phyloP scores from a whole-genome alignment of 2,329 filamentous ascomycete species.

The Xylariaceae sp. region DNA sequence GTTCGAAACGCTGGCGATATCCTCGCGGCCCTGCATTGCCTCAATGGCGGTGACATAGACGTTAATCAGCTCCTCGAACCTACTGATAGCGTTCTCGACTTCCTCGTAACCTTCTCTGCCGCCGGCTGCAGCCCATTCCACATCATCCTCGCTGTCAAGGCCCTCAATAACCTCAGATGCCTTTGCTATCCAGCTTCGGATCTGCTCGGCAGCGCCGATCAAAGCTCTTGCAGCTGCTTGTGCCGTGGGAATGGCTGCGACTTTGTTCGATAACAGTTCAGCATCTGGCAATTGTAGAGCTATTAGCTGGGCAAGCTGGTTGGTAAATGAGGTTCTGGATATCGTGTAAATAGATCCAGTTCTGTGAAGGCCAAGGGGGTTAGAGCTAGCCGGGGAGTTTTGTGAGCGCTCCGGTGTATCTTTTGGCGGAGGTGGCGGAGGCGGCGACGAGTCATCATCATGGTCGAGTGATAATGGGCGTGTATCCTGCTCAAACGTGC shows the following conservation, averaged over 20 bases:
- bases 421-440: conserved; percentile 43
- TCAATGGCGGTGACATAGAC: conserved; percentile 95
- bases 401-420: conserved; percentile 49
- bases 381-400: conserved; percentile 59
- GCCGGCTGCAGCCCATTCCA: conserved; percentile 90
- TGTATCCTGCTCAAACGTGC: conserved; percentile 50
- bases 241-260: conserved; percentile 78
- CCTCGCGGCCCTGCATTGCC: conserved; percentile 71
- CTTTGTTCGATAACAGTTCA: conserved; percentile 72
- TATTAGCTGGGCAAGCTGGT: conserved; percentile 86
- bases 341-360: conserved; percentile 90
- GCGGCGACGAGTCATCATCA: conserved; percentile 33
- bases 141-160: conserved; percentile 90
- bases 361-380: conserved; percentile 59
- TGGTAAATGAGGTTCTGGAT: conserved; percentile 85
- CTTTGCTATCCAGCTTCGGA: conserved; percentile 88
- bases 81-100: conserved; percentile 67
- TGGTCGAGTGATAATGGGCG: conserved; percentile 35
- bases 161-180: conserved; percentile 83
- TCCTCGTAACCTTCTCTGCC: conserved; percentile 74
- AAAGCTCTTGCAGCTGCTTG: conserved; percentile 78
- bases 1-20: conserved; percentile 66
- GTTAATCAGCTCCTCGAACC: conserved; percentile 84
- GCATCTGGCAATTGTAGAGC: conserved; percentile 85
- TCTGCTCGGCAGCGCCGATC: conserved; percentile 84